Base-by-base conservation (phyloP, 768 basidiomycete genomes). In the Amanita polypyramis region DNA sequence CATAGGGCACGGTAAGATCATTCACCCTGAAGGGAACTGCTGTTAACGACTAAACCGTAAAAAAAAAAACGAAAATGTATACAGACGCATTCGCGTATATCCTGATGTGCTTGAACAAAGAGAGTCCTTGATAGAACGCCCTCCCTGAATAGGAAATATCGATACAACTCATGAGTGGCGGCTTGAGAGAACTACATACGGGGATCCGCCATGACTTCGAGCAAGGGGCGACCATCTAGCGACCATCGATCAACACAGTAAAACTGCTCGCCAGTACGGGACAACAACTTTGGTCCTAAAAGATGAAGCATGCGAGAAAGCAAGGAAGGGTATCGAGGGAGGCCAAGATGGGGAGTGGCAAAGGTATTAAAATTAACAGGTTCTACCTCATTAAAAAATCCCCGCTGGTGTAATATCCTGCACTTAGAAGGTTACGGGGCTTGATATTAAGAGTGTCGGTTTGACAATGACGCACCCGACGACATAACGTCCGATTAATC, bases 321-420 rank as follows among this genome's bases (percentile, higher is more conserved):
- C 29, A 82, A 62, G 2, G 80, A 77, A 21, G 74, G 70, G 52
- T 82, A 82, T 56, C 69, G 67, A 3, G 79, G 79, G 5, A 90
- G 72, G 11, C 91, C 91, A 34, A 91, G 69, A 52, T 89, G 83
- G 1, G 91, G 91, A 0, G 90, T 88, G 1, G 90, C 86, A 43
- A 93, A 65, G 0, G 90, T 88, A 46, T 77, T 78, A 62, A 93
- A 94, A 61, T 89, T 90, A 46, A 86, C 73, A 0, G 90, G 87
- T 23, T 65, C 63, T 36, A 91, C 73, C 1, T 68, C 65, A 2
- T 80, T 70, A 57, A 94, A 94, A 67, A 92, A 89, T 5, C 71
- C 69, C 39, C 73, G 72, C 47, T 82, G 80, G 49, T 78, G 65
- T 25, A 90, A 65, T 38, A 86, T 74, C 2, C 83, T 85, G 52